phyloP scores from a whole-genome alignment of 768 basidiomycete genomes.

The Mycena crocata region DNA sequence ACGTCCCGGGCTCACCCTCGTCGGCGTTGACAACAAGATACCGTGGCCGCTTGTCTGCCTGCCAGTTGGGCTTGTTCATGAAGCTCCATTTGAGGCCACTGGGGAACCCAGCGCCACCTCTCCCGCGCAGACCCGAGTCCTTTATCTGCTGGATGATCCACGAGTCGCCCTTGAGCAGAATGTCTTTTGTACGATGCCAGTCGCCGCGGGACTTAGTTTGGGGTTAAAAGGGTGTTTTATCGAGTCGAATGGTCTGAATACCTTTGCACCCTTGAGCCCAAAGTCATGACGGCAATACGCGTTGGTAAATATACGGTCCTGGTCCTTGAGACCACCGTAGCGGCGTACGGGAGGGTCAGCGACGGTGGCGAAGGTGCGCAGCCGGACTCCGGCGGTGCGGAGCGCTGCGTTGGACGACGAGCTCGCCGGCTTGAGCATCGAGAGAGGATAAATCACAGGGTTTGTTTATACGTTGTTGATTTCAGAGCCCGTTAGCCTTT shows the following conservation, averaged over 20 bases:
- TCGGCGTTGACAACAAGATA: conserved; percentile 99
- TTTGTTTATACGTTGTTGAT: not conserved
- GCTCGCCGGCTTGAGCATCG: conserved; percentile 28
- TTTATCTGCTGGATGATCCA: conserved; percentile 99
- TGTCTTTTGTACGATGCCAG: conserved; percentile 99
- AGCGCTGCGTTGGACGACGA: conserved; percentile 24
- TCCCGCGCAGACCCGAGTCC: conserved; percentile 93
- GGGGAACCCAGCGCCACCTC: conserved; percentile 97
- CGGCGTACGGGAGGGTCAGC: conserved; percentile 88
- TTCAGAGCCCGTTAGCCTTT: too few species aligned
- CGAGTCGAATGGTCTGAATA: too few species aligned
- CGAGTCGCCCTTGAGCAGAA: conserved; percentile 91
- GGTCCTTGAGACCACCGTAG: conserved; percentile 95
- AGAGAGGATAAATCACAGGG: not conserved
- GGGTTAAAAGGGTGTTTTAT: not conserved
- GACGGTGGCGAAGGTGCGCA: conserved; percentile 75
- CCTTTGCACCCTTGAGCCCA: conserved; percentile 92
- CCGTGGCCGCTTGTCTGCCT: conserved; percentile 93
- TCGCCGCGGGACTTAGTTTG: conserved; percentile 84
- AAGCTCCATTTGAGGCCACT: conserved; percentile 97
- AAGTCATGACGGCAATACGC: conserved; percentile 90
- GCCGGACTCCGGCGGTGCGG: conserved; percentile 8
- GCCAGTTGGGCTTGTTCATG: conserved; percentile 99
- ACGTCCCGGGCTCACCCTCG: conserved; percentile 98
- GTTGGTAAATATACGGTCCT: conserved; percentile 95